A percentile compares a stretch with the other conserved stretches of the same genome.
Evolutionary conservation across 169 alveolate genomes (phyloP).

Genomic region (Gregarina niphandrodes): DNA sequence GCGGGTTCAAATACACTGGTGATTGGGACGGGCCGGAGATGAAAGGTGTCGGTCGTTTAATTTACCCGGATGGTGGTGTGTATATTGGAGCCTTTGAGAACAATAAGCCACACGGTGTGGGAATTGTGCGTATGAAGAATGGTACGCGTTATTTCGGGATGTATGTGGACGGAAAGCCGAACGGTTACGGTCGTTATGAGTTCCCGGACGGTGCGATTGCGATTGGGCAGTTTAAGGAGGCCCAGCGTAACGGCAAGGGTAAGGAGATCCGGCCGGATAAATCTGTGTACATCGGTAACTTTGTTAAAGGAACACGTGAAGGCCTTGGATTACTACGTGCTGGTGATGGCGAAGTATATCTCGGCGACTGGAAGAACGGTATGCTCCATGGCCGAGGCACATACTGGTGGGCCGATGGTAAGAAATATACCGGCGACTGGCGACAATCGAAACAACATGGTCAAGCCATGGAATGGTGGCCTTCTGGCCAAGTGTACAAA

Average conservation of each 20-base stretch:
- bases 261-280: slow-evolving; percentile 39
- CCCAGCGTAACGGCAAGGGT: background rate
- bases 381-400: slow-evolving; percentile 27
- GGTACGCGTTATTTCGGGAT: slow-evolving; percentile 41
- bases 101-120: background rate
- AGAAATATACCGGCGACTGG: slow-evolving; percentile 25
- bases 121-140: background rate
- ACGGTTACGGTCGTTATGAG: slow-evolving; percentile 61
- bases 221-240: background rate
- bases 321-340: slow-evolving; percentile 54
- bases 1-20: background rate
- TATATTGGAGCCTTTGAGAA: background rate
- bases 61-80: background rate
- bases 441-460: slow-evolving; percentile 9
- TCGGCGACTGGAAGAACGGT: slow-evolving; percentile 16
- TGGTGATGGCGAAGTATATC: slow-evolving; percentile 16
- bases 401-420: slow-evolving; percentile 27
- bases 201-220: slow-evolving; percentile 3
- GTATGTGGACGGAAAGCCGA: slow-evolving; percentile 58
- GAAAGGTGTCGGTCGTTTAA: background rate
- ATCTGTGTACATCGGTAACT: slow-evolving; percentile 57
- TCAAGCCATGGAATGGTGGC: background rate
- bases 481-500: slow-evolving; percentile 13
- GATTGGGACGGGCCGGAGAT: background rate
- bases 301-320: slow-evolving; percentile 45